A percentile compares a stretch with the other conserved stretches of the same genome.
Evolutionary conservation across 2,329 filamentous ascomycete genomes (phyloP).

Genomic region (Magnaporthiopsis incrustans): DNA sequence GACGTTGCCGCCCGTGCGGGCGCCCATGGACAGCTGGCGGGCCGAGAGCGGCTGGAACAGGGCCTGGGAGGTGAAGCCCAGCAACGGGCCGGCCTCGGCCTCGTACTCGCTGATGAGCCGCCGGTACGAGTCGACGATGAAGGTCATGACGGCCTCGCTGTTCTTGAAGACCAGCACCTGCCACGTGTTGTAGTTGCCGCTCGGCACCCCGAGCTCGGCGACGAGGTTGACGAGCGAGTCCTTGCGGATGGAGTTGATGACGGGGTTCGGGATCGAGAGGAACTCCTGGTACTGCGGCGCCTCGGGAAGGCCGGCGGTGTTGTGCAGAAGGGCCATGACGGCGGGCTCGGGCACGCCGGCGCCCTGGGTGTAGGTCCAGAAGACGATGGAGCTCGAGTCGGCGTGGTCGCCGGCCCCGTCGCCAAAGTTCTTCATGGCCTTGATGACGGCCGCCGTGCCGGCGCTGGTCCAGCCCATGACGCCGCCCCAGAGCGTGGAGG

Average conservation of each 20-base stretch:
- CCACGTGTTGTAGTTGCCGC: conserved; percentile 22
- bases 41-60: conserved; percentile 18
- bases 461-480: conserved; percentile 13
- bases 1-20: conserved; percentile 16
- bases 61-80: conserved; percentile 16
- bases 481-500: conserved; percentile 17
- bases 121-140: conserved; percentile 22
- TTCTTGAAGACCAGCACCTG: conserved; percentile 28
- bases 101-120: background rate
- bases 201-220: conserved; percentile 12
- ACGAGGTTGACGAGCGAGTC: conserved; percentile 16
- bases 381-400: conserved; percentile 13
- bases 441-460: conserved; percentile 6
- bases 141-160: conserved; percentile 24
- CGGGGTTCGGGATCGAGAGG: conserved; percentile 14
- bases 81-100: conserved; percentile 16
- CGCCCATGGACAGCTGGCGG: conserved; percentile 10
- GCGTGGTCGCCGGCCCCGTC: conserved; percentile 11
- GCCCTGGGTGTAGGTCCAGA: conserved; percentile 15
- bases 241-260: conserved; percentile 11
- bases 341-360: conserved; percentile 9
- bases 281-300: conserved; percentile 14
- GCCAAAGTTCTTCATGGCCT: conserved; percentile 13
- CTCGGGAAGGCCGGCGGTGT: conserved; percentile 13
- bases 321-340: conserved; percentile 10